Percentiles rank a stretch among this genome's conserved stretches.
phyloP scores from a whole-genome alignment of 2,329 filamentous ascomycete genomes.

The Xylariomycetidae sp. region DNA sequence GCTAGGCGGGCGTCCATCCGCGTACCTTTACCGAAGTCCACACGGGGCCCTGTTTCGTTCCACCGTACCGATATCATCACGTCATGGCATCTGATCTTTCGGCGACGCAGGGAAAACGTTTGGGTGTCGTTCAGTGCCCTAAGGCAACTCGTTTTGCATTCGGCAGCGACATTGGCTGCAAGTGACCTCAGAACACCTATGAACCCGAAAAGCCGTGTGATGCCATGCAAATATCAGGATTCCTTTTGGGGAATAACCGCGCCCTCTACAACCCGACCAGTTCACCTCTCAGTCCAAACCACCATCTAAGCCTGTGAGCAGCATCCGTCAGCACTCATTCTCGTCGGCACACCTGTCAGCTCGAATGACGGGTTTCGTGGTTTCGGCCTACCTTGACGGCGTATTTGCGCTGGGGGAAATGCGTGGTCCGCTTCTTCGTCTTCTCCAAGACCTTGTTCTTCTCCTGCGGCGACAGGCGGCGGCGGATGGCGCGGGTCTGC shows the following conservation, averaged over 20 bases:
- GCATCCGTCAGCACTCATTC: too few relatives aligned
- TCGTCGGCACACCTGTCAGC: constrained; percentile 8
- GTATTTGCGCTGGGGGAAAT: constrained; percentile 99
- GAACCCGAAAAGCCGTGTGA: constrained; percentile 33
- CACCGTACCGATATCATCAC: constrained; percentile 6
- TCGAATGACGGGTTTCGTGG: background rate
- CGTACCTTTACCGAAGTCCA: too few relatives aligned
- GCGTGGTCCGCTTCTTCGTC: constrained; percentile 89
- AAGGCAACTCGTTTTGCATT: constrained; percentile 26
- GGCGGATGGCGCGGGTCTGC: constrained; percentile 96
- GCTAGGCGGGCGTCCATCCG: too few relatives aligned
- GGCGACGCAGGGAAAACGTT: constrained; percentile 4
- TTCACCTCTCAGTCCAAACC: constrained; percentile 15
- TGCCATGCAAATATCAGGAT: constrained; percentile 33
- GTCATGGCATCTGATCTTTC: constrained; percentile 7
- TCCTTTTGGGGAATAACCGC: constrained; percentile 28
- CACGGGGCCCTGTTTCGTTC: too few relatives aligned
- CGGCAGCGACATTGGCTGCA: constrained; percentile 29
- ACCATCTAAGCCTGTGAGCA: constrained; percentile 21
- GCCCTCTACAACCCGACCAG: constrained; percentile 24
- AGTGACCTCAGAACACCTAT: constrained; percentile 32
- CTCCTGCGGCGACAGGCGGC: constrained; percentile 90
- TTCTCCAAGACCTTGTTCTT: constrained; percentile 79
- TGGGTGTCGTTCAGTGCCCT: constrained; percentile 19
- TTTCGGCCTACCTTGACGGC: constrained; percentile 79